A percentile compares a stretch with the other conserved stretches of the same genome.
These are phyloP conservation scores for Leccinellum albellum DNA, from an alignment of 768 basidiomycete genomes.

Conservation along the genomic window DNA sequence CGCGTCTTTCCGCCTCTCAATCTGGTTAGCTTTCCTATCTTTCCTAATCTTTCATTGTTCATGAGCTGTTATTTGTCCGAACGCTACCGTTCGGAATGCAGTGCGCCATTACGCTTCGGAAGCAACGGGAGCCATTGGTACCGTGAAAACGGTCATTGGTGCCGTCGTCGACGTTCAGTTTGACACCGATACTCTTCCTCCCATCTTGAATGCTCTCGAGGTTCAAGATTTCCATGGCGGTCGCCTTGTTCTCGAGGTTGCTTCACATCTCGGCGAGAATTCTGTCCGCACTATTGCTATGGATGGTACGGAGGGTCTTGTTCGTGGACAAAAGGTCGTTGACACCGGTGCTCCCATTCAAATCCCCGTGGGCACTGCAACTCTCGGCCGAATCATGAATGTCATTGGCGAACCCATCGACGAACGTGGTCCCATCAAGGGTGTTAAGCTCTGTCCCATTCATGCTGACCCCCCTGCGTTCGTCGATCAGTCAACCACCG, in stretches of 20 bases:
- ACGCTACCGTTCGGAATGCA: conserved; percentile 23
- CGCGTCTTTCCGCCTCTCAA: conserved; percentile 44
- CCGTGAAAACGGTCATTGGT: conserved; percentile 99
- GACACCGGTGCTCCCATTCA: conserved; percentile 96
- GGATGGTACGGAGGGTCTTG: conserved; percentile 99
- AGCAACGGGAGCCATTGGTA: conserved; percentile 66
- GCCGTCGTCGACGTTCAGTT: conserved; percentile 99
- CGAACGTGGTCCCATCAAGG: conserved; percentile 98
- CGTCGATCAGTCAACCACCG: conserved; percentile 98
- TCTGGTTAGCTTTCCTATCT: conserved; percentile 44
- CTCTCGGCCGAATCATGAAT: conserved; percentile 99
- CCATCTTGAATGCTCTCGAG: conserved; percentile 98
- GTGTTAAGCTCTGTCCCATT: conserved; percentile 87
- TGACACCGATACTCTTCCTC: conserved; percentile 84
- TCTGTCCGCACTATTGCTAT: conserved; percentile 99
- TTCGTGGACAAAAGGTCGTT: conserved; percentile 95
- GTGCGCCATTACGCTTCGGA: conserved; percentile 92
- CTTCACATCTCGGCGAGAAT: conserved; percentile 98
- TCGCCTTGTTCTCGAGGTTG: conserved; percentile 98
- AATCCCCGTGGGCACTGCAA: conserved; percentile 92
- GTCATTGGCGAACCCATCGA: conserved; percentile 99
- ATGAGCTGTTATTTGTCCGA: not conserved
- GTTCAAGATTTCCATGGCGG: conserved; percentile 92
- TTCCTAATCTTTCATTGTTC: not conserved
- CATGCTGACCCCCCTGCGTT: conserved; percentile 97